Evolutionary conservation across 495 filamentous ascomycete genomes (phyloP).

Genomic region (Physcia stellaris): DNA sequence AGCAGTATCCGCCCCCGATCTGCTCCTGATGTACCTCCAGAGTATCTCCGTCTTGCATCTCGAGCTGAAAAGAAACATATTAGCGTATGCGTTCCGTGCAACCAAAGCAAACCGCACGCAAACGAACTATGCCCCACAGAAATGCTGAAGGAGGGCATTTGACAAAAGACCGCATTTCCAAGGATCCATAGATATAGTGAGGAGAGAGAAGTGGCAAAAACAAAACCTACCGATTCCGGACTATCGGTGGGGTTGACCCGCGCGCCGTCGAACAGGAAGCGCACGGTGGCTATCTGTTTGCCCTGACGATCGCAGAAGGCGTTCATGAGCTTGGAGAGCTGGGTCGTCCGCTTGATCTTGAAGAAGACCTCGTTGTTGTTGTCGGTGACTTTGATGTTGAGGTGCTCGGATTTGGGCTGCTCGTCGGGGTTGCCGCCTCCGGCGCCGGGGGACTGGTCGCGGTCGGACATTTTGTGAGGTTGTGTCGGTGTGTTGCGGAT

Average conservation of each 20-base stretch:
- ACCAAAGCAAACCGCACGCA: too few species aligned
- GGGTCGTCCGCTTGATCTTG: constrained; percentile 97
- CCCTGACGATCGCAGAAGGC: constrained; percentile 97
- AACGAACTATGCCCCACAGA: too few species aligned
- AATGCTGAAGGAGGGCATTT: too few species aligned
- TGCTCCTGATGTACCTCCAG: constrained; percentile 98
- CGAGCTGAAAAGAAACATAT: constrained; percentile 45
- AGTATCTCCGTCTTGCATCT: constrained; percentile 93
- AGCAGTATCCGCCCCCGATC: constrained; percentile 74
- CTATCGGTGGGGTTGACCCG: constrained; percentile 81
- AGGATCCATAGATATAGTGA: too few species aligned
- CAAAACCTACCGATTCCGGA: constrained; percentile 69
- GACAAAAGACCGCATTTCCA: not conserved
- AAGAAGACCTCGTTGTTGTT: constrained; percentile 99
- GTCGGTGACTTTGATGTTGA: constrained; percentile 99
- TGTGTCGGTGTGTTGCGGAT: too few species aligned
- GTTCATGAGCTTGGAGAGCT: constrained; percentile 95
- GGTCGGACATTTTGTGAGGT: constrained; percentile 37
- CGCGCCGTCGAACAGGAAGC: constrained; percentile 91
- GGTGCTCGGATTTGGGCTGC: constrained; percentile 55
- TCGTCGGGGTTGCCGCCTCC: constrained; percentile 45
- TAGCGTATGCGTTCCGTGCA: too few species aligned
- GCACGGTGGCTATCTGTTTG: constrained; percentile 68
- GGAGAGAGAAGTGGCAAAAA: constrained; percentile 1
- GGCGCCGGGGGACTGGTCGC: constrained; percentile 21